Conservation (phyloP, 2,329 filamentous ascomycete genomes). For the Orbilia oligospora region DNA sequence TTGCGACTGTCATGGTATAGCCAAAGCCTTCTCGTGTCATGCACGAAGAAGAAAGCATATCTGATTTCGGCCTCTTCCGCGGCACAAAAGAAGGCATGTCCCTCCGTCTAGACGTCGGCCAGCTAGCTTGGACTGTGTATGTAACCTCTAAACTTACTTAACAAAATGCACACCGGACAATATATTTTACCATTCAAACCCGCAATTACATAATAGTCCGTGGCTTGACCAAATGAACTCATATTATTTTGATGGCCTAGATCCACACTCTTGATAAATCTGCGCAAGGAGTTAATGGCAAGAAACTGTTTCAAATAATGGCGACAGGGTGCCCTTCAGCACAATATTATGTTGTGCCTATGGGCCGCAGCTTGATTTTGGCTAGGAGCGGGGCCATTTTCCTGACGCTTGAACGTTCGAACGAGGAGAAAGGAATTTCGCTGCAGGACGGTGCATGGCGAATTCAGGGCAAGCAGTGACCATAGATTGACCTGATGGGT, state of each 20-base stretch:
- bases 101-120: neutral
- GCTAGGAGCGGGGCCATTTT: neutral
- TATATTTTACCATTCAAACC: conserved; percentile 4
- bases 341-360: neutral
- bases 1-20: conserved; percentile 7
- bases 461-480: conserved; percentile 21
- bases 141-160: neutral
- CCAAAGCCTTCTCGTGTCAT: conserved; percentile 13
- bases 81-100: neutral
- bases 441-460: conserved; percentile 8
- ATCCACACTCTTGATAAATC: neutral
- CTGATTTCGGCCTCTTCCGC: conserved; percentile 4
- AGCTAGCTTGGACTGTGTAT: neutral
- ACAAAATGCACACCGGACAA: neutral
- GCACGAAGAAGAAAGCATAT: conserved; percentile 9
- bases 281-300: neutral
- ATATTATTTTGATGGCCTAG: neutral
- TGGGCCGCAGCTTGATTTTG: neutral
- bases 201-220: conserved; percentile 43
- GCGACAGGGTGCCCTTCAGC: neutral
- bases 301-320: neutral
- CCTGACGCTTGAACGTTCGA: neutral
- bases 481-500: conserved; percentile 31
- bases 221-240: neutral
- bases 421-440: neutral